phyloP scores from a whole-genome alignment of 2,329 filamentous ascomycete species.

The Proliferodiscus dingleyae region DNA sequence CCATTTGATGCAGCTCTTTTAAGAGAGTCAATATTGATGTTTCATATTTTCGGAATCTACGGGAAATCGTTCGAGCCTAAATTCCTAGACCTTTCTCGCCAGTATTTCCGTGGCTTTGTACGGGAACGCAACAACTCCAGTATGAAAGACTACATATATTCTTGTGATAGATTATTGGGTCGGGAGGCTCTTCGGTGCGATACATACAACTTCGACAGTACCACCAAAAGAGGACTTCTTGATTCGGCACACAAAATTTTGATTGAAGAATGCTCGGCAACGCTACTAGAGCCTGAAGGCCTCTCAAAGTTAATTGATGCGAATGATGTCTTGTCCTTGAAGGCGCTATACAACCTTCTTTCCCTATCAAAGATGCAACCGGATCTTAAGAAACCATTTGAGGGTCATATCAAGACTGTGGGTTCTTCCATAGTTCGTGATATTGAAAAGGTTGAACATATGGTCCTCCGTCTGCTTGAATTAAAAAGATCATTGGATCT shows the following conservation, averaged over 20 bases:
- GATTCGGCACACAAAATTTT: slow-evolving; percentile 68
- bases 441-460: slow-evolving; percentile 70
- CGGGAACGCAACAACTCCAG: slow-evolving; percentile 56
- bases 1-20: slow-evolving; percentile 62
- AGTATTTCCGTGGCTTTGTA: slow-evolving; percentile 67
- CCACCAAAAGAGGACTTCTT: slow-evolving; percentile 73
- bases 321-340: slow-evolving; percentile 64
- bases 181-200: slow-evolving; percentile 74
- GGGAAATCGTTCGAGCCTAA: slow-evolving; percentile 71
- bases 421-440: slow-evolving; percentile 78
- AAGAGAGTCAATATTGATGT: slow-evolving; percentile 70
- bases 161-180: slow-evolving; percentile 63
- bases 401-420: slow-evolving; percentile 69
- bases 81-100: slow-evolving; percentile 62
- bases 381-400: slow-evolving; percentile 68
- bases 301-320: slow-evolving; percentile 69
- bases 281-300: slow-evolving; percentile 61
- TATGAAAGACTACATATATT: slow-evolving; percentile 71
- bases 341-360: slow-evolving; percentile 73
- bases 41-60: slow-evolving; percentile 82
- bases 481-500: slow-evolving; percentile 76
- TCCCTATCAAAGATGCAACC: slow-evolving; percentile 65
- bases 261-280: slow-evolving; percentile 61
- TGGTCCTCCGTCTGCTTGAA: slow-evolving; percentile 78
- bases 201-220: slow-evolving; percentile 73